Conservation (phyloP, 495 filamentous ascomycete genomes). For the Amphirosellinia nigrospora region DNA sequence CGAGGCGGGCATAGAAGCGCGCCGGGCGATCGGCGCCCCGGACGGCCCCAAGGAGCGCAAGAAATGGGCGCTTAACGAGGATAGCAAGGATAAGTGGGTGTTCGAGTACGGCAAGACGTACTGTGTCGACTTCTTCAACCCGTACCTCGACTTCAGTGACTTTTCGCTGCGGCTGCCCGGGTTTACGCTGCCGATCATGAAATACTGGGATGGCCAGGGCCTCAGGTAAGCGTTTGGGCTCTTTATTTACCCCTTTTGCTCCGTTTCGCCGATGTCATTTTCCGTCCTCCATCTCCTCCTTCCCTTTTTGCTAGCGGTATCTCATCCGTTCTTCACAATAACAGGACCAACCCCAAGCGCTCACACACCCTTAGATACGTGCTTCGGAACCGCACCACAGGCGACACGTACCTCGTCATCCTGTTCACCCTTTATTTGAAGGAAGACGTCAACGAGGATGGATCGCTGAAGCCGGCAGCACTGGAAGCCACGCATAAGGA, state of each 20-base stretch:
- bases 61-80: slow-evolving; percentile 66
- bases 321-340: slow-evolving; percentile 6
- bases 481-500: slow-evolving; percentile 26
- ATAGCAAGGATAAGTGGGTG: slow-evolving; percentile 54
- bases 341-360: slow-evolving; percentile 50
- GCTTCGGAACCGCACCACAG: slow-evolving; percentile 74
- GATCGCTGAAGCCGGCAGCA: slow-evolving; percentile 55
- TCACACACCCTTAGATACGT: slow-evolving; percentile 83
- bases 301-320: not conserved
- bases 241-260: not conserved
- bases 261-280: slow-evolving; percentile 24
- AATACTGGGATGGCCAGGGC: slow-evolving; percentile 80
- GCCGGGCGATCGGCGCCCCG: slow-evolving; percentile 58
- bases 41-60: slow-evolving; percentile 59
- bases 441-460: slow-evolving; percentile 65
- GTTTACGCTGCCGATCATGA: slow-evolving; percentile 74
- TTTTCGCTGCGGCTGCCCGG: slow-evolving; percentile 83
- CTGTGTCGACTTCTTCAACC: slow-evolving; percentile 85
- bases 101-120: slow-evolving; percentile 64
- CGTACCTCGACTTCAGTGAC: slow-evolving; percentile 83
- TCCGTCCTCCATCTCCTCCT: slow-evolving; percentile 21
- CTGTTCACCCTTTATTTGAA: slow-evolving; percentile 74
- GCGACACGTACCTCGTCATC: slow-evolving; percentile 76
- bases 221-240: slow-evolving; percentile 47
- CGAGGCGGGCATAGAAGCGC: slow-evolving; percentile 59